Percentiles rank a stretch among this genome's conserved stretches.
Evolutionary conservation across 768 basidiomycete genomes (phyloP).

Genomic region (Coprinopsis cinerea): DNA sequence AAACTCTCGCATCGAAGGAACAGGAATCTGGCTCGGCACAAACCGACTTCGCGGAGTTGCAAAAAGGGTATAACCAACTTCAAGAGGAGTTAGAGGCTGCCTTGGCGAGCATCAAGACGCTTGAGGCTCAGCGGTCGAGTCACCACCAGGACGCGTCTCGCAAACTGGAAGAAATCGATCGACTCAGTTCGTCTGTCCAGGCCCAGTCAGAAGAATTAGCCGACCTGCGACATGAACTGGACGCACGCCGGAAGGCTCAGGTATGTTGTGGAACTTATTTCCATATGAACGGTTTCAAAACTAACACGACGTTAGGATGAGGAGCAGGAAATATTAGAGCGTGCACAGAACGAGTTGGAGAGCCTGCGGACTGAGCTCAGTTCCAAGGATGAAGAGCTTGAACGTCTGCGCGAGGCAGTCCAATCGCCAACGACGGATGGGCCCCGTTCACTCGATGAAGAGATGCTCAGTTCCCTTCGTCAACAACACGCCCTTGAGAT

Average conservation of each 20-base stretch:
- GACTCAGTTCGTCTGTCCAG: conserved; percentile 37
- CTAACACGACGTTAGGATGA: conserved; percentile 39
- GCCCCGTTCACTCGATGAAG: conserved; percentile 60
- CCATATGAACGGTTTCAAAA: background rate
- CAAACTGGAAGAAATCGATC: conserved; percentile 54
- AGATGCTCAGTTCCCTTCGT: conserved; percentile 62
- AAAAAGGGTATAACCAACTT: conserved; percentile 54
- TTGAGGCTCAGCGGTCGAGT: conserved; percentile 62
- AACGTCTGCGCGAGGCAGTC: conserved; percentile 44
- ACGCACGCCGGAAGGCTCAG: conserved; percentile 35
- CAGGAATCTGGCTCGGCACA: conserved; percentile 45
- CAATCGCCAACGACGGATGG: conserved; percentile 34
- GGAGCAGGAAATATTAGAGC: conserved; percentile 54
- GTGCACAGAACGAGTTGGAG: conserved; percentile 68
- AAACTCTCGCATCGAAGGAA: conserved; percentile 41
- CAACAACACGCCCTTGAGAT: conserved; percentile 80
- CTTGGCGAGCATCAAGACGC: conserved; percentile 43
- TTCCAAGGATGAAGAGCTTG: conserved; percentile 62
- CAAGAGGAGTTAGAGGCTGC: conserved; percentile 56
- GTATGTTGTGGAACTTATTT: conserved; percentile 18
- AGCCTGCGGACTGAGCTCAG: conserved; percentile 54
- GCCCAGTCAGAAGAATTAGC: conserved; percentile 50
- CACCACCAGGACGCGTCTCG: conserved; percentile 51
- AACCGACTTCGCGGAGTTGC: conserved; percentile 50
- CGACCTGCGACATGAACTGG: conserved; percentile 46